These are phyloP conservation scores for Pseudogymnoascus sp. DNA, from an alignment of 2,329 filamentous ascomycete species.

Conservation along the genomic window DNA sequence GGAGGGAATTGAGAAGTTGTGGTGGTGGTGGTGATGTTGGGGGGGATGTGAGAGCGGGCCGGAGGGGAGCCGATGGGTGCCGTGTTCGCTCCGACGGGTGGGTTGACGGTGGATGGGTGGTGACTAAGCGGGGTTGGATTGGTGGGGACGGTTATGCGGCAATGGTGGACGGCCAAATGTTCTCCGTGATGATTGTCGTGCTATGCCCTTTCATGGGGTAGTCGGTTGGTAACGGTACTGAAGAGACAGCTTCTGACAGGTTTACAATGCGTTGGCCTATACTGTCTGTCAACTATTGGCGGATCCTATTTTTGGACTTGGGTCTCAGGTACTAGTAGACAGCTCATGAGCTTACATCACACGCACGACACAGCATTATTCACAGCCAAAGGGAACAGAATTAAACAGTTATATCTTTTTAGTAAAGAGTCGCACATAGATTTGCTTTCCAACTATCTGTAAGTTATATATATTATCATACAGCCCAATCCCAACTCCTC, in stretches of 20 bases:
- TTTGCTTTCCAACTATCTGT: neutral
- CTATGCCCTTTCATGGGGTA: neutral
- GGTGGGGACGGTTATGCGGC: neutral
- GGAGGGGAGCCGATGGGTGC: neutral
- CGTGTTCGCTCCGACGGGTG: neutral
- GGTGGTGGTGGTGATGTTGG: neutral
- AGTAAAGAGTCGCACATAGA: neutral
- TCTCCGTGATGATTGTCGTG: no score
- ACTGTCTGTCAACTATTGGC: no score
- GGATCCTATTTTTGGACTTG: neutral
- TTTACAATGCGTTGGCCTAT: no score
- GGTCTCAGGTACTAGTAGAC: neutral
- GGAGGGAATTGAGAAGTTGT: neutral
- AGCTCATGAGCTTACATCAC: neutral
- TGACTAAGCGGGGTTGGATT: neutral
- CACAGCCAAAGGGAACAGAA: neutral
- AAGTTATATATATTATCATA: neutral
- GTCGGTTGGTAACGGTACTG: neutral
- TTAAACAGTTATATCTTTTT: neutral
- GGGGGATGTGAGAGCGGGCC: neutral
- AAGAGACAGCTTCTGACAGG: no score
- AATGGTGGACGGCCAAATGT: no score
- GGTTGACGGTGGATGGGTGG: neutral
- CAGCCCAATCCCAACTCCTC: neutral
- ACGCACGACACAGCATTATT: neutral